These are phyloP conservation scores for Solanum virginianum DNA, from an alignment of 257 asterid species.

Conservation along the genomic window DNA sequence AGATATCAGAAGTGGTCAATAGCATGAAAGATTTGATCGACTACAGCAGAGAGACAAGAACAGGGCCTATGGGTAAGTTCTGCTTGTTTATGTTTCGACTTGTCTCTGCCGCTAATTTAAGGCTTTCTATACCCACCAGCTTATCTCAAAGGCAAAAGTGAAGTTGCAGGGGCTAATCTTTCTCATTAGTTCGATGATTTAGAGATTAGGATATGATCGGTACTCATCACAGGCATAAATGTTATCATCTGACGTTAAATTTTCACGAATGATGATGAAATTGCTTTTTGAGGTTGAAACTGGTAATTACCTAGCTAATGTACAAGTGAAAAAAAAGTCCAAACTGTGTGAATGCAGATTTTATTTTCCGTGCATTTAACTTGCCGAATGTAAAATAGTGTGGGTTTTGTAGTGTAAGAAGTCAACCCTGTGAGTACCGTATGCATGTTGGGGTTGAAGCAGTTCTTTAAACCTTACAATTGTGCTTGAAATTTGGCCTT, in stretches of 20 bases:
- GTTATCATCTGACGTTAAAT: neutral
- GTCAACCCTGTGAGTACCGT: neutral
- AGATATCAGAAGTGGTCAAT: conserved; percentile 99
- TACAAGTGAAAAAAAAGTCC: neutral
- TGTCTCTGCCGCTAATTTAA: neutral
- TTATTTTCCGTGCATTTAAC: neutral
- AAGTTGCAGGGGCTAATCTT: neutral
- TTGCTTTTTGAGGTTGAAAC: neutral
- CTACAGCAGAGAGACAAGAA: conserved; percentile 75
- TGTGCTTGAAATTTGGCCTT: neutral
- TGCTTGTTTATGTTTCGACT: neutral
- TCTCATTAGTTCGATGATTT: neutral
- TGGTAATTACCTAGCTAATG: neutral
- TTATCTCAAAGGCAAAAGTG: neutral
- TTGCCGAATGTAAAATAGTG: neutral
- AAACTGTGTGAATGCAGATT: neutral
- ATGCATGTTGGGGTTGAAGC: neutral
- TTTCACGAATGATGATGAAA: neutral
- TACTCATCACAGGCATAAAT: neutral
- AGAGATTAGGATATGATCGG: neutral
- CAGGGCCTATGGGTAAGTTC: conserved; percentile 96
- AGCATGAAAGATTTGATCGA: conserved; percentile 99
- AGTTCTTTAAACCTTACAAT: neutral
- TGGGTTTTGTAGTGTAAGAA: neutral
- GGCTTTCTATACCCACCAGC: neutral